phyloP scores from a whole-genome alignment of 768 basidiomycete species.

The Dioszegia crocea region DNA sequence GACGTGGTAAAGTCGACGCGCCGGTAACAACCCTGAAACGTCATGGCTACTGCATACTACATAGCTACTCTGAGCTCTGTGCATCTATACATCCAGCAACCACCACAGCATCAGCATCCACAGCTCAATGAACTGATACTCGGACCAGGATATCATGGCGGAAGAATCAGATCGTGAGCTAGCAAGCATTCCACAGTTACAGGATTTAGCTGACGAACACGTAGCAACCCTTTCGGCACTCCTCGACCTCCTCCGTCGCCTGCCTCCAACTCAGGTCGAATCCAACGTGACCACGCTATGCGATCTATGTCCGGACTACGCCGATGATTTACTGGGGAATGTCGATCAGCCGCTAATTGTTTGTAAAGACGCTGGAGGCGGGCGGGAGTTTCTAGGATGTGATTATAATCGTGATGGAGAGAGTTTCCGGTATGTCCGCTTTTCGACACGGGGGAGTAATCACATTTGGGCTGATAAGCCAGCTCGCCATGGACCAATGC shows the following conservation, averaged over 20 bases:
- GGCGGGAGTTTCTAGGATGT: conserved; percentile 85
- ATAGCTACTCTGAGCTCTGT: not conserved
- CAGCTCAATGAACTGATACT: too few relatives aligned
- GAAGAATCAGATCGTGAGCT: conserved; percentile 12
- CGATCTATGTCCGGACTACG: conserved; percentile 80
- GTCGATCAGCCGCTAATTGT: conserved; percentile 91
- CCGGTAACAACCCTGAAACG: conserved; percentile 1
- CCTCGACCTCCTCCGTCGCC: conserved; percentile 89
- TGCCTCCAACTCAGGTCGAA: conserved; percentile 86
- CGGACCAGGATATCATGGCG: too few relatives aligned
- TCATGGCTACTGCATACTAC: not conserved
- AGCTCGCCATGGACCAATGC: conserved; percentile 99
- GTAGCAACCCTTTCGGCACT: conserved; percentile 62
- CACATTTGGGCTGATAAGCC: not conserved
- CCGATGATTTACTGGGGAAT: conserved; percentile 88
- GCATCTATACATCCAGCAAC: too few relatives aligned
- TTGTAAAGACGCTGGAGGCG: conserved; percentile 65
- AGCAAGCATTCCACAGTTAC: too few relatives aligned
- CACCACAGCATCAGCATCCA: too few relatives aligned
- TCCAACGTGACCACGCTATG: conserved; percentile 80
- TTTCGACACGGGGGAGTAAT: too few relatives aligned
- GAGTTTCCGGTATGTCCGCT: conserved; percentile 74
- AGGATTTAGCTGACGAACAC: not conserved
- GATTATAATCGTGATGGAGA: conserved; percentile 92
- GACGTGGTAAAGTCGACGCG: not conserved